Conservation (phyloP, 768 basidiomycete species). For the Cyclocybe aegerita region DNA sequence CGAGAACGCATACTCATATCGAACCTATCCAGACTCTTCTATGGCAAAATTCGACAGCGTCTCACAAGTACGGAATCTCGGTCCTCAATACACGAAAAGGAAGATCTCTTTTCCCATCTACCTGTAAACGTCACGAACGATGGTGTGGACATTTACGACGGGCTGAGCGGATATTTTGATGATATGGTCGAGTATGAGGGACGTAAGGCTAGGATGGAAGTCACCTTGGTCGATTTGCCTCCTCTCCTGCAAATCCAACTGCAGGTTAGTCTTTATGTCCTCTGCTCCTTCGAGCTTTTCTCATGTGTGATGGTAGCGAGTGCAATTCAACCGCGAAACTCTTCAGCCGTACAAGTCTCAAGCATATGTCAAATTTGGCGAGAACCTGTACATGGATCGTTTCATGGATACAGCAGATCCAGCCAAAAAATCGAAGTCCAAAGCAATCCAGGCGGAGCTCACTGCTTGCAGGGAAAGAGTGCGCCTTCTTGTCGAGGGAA, state of each 20-base stretch:
- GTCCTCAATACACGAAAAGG: conserved; percentile 74
- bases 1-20: not conserved
- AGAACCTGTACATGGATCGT: conserved; percentile 87
- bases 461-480: conserved; percentile 65
- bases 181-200: conserved; percentile 87
- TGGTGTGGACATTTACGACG: conserved; percentile 91
- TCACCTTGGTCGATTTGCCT: conserved; percentile 82
- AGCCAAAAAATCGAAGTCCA: conserved; percentile 69
- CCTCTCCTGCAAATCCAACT: conserved; percentile 93
- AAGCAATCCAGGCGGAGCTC: conserved; percentile 67
- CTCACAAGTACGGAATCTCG: conserved; percentile 43
- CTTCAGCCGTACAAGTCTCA: conserved; percentile 95
- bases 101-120: conserved; percentile 91
- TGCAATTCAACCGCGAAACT: conserved; percentile 92
- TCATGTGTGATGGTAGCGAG: conserved; percentile 52
- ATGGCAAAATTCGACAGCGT: conserved; percentile 76
- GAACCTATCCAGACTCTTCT: conserved; percentile 56
- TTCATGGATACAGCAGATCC: conserved; percentile 79
- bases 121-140: conserved; percentile 92
- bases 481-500: conserved; percentile 65
- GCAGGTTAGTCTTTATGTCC: conserved; percentile 58
- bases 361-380: conserved; percentile 88
- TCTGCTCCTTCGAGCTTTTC: not conserved
- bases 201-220: conserved; percentile 84
- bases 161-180: conserved; percentile 87